Evolutionary conservation across 2,329 filamentous ascomycete species (phyloP), one percentile per base, ranked within the genome.

Genomic region (Microascus cirrosus): DNA sequence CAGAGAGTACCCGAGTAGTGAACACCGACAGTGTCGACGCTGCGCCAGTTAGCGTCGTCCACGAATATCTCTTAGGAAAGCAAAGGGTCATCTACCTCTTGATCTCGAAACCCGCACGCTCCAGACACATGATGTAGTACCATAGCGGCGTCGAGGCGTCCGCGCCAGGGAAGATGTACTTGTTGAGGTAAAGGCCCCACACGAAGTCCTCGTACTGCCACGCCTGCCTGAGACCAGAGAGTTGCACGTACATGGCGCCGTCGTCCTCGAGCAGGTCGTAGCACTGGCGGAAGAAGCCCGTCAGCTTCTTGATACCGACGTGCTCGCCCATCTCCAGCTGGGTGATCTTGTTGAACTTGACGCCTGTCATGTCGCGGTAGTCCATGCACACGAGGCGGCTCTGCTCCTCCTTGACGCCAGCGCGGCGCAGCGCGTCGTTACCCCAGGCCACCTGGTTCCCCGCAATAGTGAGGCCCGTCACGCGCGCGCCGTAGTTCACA

Each of bases 111-210:
- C 90, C 90, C 62, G 89, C 87, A 59, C 82, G 85, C 77, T 99
- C 94, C 22, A 96, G 82, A 69, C 84, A 85, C 72, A 90, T 84
- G 65, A 95, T 79, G 66, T 94, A 90, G 74, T 86, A 94, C 65
- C 90, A 90, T 54, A 99, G 84, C 56, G 94, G 94, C 59, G 91
- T 95, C 51, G 90, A 95, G 56, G 94, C 94, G 70, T 97, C 94
- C 56, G 94, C 94, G 70, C 94, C 94, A 36, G 92, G 94, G 83
- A 97, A 97, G 72, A 97, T 81, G 74, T 97, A 96, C 79, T 96
- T 96, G 86, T 97, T 97, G 91, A 97, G 95, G 82, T 96, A 97
- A 53, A 97, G 82, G 71, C 94, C 94, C 94, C 94, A 97, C 72
- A 93, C 89, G 56, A 96, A 82, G 75, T 97, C 93, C 79, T 97